These are phyloP conservation scores for Blastocystis sp. DNA, from an alignment of 352 stramenopile genomes.

Conservation along the genomic window DNA sequence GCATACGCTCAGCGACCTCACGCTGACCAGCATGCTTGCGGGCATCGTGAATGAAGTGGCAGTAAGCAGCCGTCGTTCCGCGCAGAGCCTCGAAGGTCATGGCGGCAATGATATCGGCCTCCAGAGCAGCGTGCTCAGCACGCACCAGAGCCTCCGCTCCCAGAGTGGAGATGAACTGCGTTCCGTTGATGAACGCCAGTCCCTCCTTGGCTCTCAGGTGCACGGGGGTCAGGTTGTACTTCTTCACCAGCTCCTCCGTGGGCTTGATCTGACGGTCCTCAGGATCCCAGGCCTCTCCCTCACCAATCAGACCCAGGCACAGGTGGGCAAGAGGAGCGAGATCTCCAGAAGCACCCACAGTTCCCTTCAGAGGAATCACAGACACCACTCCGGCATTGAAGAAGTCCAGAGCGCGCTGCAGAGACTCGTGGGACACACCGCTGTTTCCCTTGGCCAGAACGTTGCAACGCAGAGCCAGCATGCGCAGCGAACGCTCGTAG, in stretches of 20 bases:
- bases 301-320: slow-evolving; percentile 75
- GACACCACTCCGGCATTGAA: slow-evolving; percentile 76
- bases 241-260: slow-evolving; percentile 61
- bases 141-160: slow-evolving; percentile 71
- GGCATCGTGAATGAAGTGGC: slow-evolving; percentile 73
- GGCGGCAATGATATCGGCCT: slow-evolving; percentile 70
- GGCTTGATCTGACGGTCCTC: slow-evolving; percentile 19
- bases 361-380: slow-evolving; percentile 72
- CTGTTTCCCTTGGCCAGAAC: slow-evolving; percentile 75
- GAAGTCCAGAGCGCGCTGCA: slow-evolving; percentile 65
- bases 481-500: slow-evolving; percentile 70
- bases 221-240: slow-evolving; percentile 65
- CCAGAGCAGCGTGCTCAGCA: slow-evolving; percentile 68
- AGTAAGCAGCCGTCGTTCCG: slow-evolving; percentile 74
- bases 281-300: slow-evolving; percentile 73
- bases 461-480: slow-evolving; percentile 75
- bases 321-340: slow-evolving; percentile 73
- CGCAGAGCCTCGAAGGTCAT: slow-evolving; percentile 75
- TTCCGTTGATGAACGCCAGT: slow-evolving; percentile 79
- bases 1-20: slow-evolving; percentile 70
- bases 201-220: slow-evolving; percentile 74
- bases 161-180: slow-evolving; percentile 75
- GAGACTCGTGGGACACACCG: slow-evolving; percentile 69
- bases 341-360: slow-evolving; percentile 75
- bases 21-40: slow-evolving; percentile 71